phyloP scores from a whole-genome alignment of 2,329 filamentous ascomycete species.

The Kalaharituber pfeilii region DNA sequence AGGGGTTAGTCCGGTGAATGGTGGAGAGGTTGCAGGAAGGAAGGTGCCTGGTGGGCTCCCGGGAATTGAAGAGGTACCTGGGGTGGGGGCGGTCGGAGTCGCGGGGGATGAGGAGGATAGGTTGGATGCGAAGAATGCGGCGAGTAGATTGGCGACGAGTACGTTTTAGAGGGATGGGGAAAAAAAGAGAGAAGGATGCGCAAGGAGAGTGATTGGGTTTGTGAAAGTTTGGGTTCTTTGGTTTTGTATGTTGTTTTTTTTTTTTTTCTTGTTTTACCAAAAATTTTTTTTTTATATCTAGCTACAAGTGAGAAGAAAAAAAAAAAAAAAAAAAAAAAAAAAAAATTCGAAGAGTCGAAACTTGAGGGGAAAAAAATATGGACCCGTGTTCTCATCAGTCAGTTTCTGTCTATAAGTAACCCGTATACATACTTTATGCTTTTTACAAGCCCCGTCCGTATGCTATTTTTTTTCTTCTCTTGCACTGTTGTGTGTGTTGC shows the following conservation, averaged over 20 bases:
- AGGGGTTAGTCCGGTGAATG: neutral
- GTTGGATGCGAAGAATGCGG: slow-evolving; percentile 87
- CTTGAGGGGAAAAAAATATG: too few species aligned
- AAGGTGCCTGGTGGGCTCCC: slow-evolving; percentile 31
- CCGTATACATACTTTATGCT: neutral
- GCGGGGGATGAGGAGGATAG: slow-evolving; percentile 78
- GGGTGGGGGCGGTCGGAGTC: slow-evolving; percentile 33
- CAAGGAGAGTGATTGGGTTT: slow-evolving; percentile 7
- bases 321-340: too few species aligned
- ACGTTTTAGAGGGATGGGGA: slow-evolving; percentile 46
- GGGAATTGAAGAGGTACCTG: slow-evolving; percentile 27
- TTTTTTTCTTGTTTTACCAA: neutral
- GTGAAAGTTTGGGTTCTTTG: slow-evolving; percentile 9
- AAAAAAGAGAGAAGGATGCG: slow-evolving; percentile 2
- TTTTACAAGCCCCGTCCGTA: neutral
- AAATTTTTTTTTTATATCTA: neutral
- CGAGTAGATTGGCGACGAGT: slow-evolving; percentile 80
- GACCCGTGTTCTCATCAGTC: too few species aligned
- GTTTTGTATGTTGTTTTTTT: neutral
- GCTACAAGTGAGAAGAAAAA: neutral
- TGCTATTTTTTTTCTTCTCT: neutral
- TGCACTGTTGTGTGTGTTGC: neutral
- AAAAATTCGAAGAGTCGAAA: too few species aligned
- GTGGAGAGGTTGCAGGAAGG: slow-evolving; percentile 22
- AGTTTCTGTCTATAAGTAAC: neutral